Evolutionary conservation across 257 asterid genomes (phyloP), one percentile per base, ranked within the genome.

Genomic region (Solanum clarkiae): DNA sequence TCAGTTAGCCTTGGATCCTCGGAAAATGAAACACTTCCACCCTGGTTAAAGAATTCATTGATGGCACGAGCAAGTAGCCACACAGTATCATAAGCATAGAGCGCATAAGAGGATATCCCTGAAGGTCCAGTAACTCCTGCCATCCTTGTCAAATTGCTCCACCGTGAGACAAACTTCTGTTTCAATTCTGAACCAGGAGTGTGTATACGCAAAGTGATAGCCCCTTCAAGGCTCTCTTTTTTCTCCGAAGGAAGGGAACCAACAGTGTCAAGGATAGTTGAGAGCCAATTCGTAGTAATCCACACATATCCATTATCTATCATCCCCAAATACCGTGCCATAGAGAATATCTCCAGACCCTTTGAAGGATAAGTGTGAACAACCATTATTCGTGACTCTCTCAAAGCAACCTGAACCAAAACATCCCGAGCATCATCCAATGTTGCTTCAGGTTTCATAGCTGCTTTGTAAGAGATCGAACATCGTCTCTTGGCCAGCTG

Each of bases 41-140:
- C 91, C 6, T 10, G 63, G 15, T 87, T 84, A 44, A 92, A 86
- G 87, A 92, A 92, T 24, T 86, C 80, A 47, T 92, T 87, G 32
- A 93, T 83, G 80, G 97, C 97, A 51, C 53, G 90, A 85, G 97
- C 94, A 84, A 93, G 88, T 59, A 91, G 68, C 97, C 97, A 93
- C 86, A 92, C 92, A 10, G 94, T 90, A 80, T 93, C 95, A 51
- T 93, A 93, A 4, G 97, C 95, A 72, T 91, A 92, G 1, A 91
- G 80, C 7, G 86, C 95, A 77, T 56, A 89, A 6, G 92, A 80
- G 68, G 77, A 91, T 81, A 91, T 54, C 14, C 94, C 91, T 16
- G 87, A 83, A 26, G 75, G 54, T 4, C 57, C 80, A 26, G 47
- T 68, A 56, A 20, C 14, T 63, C 85, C 81, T 83, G 60, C 85